Evolutionary conservation across 148 eudicot species (phyloP), one percentile per base, ranked within the genome.

Genomic region (Rhododendron henanense): DNA sequence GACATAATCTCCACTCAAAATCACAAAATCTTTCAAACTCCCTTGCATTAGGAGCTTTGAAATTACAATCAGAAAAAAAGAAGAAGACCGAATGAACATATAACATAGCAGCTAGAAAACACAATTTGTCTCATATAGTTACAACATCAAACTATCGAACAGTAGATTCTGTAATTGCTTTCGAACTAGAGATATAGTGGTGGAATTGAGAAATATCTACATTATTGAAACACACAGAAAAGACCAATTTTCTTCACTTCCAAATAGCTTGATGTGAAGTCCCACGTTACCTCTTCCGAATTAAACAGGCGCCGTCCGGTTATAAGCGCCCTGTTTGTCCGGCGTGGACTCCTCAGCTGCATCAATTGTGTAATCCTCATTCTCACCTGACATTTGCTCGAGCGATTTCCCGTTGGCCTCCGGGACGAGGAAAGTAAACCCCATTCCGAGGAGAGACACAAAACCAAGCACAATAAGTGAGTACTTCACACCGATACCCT

Each of bases 351-450:
- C 25, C 39, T 50, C 16, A 25, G 4, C 5, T 13, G 55, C 55
- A 51, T 51, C 4, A 13, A 13, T 51, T 13, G 55, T 10, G 33
- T 89, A 91, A 1, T 92, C 94, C 5, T 90, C 91, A 25, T 93
- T 91, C 91, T 96, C 98, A 35, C 87, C 88, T 0, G 95, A 93
- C 90, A 93, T 82, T 83, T 96, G 95, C 86, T 96, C 98, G 69
- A 96, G 88, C 0, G 98, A 96, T 87, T 91, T 96, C 1, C 98
- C 98, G 0, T 96, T 96, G 0, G 98, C 81, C 87, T 96, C 98
- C 0, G 98, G 98, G 25, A 96, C 96, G 85, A 93, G 85, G 83
- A 96, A 91, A 14, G 98, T 96, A 57, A 88, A 90, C 16, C 86
- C 1, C 69, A 96, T 87, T 1, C 98, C 98, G 7, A 93, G 75